A percentile compares a stretch with the other conserved stretches of the same genome.
These are phyloP conservation scores for Aspergillus glaucus DNA, from an alignment of 2,329 filamentous ascomycete species.

Conservation along the genomic window DNA sequence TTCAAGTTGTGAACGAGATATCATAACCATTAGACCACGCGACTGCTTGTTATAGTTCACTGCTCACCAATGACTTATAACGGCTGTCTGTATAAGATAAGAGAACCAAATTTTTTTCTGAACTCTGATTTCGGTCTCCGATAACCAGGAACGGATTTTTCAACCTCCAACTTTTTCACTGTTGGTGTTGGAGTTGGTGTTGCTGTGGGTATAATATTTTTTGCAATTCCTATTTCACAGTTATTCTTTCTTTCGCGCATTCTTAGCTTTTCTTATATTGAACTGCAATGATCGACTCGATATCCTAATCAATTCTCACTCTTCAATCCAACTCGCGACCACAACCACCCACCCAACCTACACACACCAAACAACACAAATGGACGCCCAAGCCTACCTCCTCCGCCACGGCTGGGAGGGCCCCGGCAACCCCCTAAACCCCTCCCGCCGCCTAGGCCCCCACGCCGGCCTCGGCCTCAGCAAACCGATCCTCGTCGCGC, in stretches of 20 bases:
- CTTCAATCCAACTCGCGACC: background rate
- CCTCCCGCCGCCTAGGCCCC: constrained; percentile 40
- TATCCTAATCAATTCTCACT: too few species aligned
- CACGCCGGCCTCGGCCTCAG: constrained; percentile 69
- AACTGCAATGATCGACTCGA: background rate
- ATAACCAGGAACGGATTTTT: background rate
- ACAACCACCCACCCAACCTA: background rate
- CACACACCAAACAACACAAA: constrained; percentile 30
- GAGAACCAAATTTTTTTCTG: background rate
- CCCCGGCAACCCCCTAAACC: constrained; percentile 78
- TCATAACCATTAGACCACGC: constrained; percentile 20
- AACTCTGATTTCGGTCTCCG: background rate
- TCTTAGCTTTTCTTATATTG: background rate
- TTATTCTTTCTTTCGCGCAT: background rate
- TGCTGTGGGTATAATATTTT: background rate
- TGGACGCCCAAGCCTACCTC: constrained; percentile 81
- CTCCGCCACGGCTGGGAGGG: constrained; percentile 86
- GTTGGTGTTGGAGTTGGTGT: background rate
- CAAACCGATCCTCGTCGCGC: constrained; percentile 74
- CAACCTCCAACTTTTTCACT: background rate
- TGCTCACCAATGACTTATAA: background rate
- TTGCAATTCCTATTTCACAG: background rate
- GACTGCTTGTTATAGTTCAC: constrained; percentile 2
- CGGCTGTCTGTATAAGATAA: background rate
- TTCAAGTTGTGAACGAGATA: constrained; percentile 15